phyloP scores from a whole-genome alignment of 2,329 filamentous ascomycete species.

The Pezicula carpinea region DNA sequence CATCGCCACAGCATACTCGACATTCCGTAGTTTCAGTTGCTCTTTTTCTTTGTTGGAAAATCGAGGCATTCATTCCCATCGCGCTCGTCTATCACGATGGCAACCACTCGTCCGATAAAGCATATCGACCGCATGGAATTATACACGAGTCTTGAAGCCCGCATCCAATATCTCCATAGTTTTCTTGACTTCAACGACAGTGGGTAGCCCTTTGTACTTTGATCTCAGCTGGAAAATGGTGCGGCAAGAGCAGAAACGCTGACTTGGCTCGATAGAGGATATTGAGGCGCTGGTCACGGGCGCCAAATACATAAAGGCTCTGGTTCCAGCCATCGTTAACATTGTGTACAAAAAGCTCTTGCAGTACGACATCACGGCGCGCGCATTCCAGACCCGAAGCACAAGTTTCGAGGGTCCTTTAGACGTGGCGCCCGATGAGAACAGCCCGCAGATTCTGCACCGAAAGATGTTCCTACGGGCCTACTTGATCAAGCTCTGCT shows the following conservation, averaged over 20 bases:
- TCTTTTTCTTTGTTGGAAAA: background rate
- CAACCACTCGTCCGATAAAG: slow-evolving; percentile 6
- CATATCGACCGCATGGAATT: slow-evolving; percentile 17
- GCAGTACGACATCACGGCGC: slow-evolving; percentile 74
- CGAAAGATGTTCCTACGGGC: slow-evolving; percentile 76
- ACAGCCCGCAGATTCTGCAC: slow-evolving; percentile 43
- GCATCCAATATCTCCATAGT: slow-evolving; percentile 22
- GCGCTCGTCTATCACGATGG: slow-evolving; percentile 1
- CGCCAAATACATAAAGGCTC: slow-evolving; percentile 31
- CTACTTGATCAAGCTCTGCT: slow-evolving; percentile 38
- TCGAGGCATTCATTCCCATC: background rate
- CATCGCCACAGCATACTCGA: background rate
- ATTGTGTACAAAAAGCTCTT: slow-evolving; percentile 80
- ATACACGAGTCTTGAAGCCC: slow-evolving; percentile 16
- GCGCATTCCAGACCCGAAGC: slow-evolving; percentile 61
- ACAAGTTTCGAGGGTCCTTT: slow-evolving; percentile 54
- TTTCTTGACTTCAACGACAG: slow-evolving; percentile 22
- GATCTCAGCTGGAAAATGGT: background rate
- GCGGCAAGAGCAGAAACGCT: background rate
- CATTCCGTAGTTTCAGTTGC: background rate
- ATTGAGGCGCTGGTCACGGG: slow-evolving; percentile 19
- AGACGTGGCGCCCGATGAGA: slow-evolving; percentile 38
- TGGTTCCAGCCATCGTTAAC: slow-evolving; percentile 78
- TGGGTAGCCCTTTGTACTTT: background rate
- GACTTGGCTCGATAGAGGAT: slow-evolving; percentile 11